Percentiles rank a stretch among this genome's conserved stretches.
Conservation (phyloP, 305 asterid species). For the Rubia balearica region DNA sequence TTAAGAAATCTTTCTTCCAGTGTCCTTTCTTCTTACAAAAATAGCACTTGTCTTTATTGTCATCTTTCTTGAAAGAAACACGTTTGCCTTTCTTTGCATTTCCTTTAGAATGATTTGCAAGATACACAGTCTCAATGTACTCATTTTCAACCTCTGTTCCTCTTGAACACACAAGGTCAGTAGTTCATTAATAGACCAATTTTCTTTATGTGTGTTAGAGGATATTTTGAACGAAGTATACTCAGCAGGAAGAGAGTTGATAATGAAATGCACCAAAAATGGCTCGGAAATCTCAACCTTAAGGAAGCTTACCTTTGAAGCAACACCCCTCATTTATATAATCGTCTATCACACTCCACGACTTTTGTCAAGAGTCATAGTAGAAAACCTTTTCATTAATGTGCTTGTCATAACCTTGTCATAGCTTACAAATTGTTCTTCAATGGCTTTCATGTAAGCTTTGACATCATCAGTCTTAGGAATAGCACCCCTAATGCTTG, state of each 20-base stretch:
- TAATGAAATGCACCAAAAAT: not conserved
- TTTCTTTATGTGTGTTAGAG: not conserved
- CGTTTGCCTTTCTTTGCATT: no score
- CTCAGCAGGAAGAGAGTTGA: not conserved
- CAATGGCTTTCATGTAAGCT: no score
- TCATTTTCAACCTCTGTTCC: no score
- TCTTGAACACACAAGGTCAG: not conserved
- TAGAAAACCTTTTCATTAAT: not conserved
- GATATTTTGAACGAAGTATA: not conserved
- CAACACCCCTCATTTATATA: not conserved
- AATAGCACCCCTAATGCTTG: no score
- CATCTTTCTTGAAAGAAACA: no score
- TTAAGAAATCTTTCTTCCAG: no score
- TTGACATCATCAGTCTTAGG: no score
- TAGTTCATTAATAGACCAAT: not conserved
- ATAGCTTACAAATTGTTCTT: not conserved
- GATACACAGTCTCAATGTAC: no score
- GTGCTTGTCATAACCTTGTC: not conserved
- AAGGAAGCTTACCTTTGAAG: not conserved
- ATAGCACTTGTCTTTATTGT: no score
- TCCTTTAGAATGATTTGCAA: no score
- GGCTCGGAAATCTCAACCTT: not conserved
- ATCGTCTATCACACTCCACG: no score
- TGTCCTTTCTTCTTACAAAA: no score
- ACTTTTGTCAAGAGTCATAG: not conserved